Evolutionary conservation across 2,329 filamentous ascomycete species (phyloP).

Genomic region (Fusarium concolor): DNA sequence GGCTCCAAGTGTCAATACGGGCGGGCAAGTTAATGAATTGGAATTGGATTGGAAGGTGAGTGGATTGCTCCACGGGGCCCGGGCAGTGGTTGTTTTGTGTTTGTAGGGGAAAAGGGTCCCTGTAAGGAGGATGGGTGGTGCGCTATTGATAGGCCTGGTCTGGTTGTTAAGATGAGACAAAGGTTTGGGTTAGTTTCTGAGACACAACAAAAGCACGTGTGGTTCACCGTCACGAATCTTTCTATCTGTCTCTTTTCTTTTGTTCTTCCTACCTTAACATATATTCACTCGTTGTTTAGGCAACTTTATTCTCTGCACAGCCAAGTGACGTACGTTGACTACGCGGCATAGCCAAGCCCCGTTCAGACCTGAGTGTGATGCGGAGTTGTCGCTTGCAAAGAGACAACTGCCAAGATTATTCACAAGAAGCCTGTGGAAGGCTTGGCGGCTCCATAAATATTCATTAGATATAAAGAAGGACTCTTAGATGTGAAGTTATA

Average conservation of each 20-base stretch:
- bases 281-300: constrained; percentile 11
- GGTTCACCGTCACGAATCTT: constrained; percentile 4
- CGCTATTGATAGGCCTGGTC: constrained; percentile 9
- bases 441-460: constrained; percentile 9
- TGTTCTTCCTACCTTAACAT: constrained; percentile 4
- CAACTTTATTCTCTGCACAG: constrained; percentile 27
- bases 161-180: constrained; percentile 13
- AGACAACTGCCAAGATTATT: constrained; percentile 21
- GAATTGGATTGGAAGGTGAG: neutral
- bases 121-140: constrained; percentile 24
- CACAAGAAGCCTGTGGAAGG: neutral
- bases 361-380: constrained; percentile 12
- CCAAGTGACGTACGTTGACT: constrained; percentile 38
- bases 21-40: neutral
- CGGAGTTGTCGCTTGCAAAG: constrained; percentile 15
- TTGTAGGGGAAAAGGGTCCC: constrained; percentile 35
- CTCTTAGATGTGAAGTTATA: constrained; percentile 3
- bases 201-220: constrained; percentile 13
- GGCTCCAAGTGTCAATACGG: constrained; percentile 36
- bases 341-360: constrained; percentile 41
- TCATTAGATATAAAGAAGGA: neutral
- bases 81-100: constrained; percentile 32
- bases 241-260: constrained; percentile 5
- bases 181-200: constrained; percentile 8
- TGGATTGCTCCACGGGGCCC: constrained; percentile 20